Evolutionary conservation across 805 yeast genomes (phyloP).

Genomic region (Myxozyma kluyveri): DNA sequence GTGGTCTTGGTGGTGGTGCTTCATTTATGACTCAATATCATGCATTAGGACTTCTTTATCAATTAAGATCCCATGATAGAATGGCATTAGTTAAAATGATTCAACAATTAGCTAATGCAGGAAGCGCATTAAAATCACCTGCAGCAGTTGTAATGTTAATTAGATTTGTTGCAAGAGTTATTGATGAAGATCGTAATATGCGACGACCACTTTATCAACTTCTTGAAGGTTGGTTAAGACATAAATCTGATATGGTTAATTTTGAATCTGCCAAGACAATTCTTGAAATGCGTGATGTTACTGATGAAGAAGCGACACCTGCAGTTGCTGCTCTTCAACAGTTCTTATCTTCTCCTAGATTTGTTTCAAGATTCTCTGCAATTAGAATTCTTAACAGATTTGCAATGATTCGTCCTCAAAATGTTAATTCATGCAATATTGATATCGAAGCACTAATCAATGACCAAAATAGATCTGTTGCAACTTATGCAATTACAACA

Average conservation of each 20-base stretch:
- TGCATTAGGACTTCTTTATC: conserved; percentile 86
- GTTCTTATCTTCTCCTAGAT: conserved; percentile 81
- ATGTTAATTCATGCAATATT: conserved; percentile 66
- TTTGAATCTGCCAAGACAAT: conserved; percentile 86
- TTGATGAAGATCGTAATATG: conserved; percentile 68
- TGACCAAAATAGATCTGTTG: conserved; percentile 85
- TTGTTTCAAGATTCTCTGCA: conserved; percentile 88
- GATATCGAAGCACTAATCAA: conserved; percentile 85
- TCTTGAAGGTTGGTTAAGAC: conserved; percentile 67
- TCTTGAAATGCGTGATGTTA: conserved; percentile 53
- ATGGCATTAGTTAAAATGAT: conserved; percentile 91
- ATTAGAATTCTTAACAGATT: conserved; percentile 83
- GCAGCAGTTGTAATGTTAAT: conserved; percentile 83
- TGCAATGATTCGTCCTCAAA: conserved; percentile 75
- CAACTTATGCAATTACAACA: conserved; percentile 96
- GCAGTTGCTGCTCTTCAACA: conserved; percentile 74
- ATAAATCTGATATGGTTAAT: conserved; percentile 84
- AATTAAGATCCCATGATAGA: conserved; percentile 83
- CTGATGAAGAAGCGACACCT: conserved; percentile 62
- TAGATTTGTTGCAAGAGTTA: conserved; percentile 70
- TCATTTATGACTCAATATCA: conserved; percentile 90
- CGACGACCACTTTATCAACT: conserved; percentile 59
- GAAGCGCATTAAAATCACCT: conserved; percentile 63
- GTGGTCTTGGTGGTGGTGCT: conserved; percentile 47
- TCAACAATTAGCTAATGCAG: conserved; percentile 57